Conservation (phyloP, 2,329 filamentous ascomycete species). For the Ceratocystis papillata region DNA sequence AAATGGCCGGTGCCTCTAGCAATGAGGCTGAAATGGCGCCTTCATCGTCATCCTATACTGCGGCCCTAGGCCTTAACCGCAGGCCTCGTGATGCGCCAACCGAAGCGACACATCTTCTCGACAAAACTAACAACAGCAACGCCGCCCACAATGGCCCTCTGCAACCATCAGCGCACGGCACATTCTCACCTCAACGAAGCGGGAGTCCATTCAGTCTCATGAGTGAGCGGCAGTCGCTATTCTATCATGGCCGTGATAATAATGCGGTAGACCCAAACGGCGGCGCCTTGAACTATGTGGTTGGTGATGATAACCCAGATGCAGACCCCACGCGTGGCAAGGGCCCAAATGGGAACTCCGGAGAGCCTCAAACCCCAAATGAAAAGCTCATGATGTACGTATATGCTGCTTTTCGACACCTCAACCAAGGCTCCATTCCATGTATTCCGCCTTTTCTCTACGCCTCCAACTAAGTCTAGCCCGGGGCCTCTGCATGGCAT, state of each 20-base stretch:
- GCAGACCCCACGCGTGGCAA: not conserved
- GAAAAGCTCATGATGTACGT: constrained; percentile 20
- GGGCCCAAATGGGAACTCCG: not conserved
- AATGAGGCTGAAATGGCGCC: not conserved
- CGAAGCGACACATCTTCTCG: constrained; percentile 18
- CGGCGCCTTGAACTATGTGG: constrained; percentile 1
- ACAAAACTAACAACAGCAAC: not conserved
- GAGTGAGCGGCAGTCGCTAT: constrained; percentile 17
- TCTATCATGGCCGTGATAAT: constrained; percentile 12
- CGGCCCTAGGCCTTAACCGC: not conserved
- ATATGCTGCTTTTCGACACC: not conserved
- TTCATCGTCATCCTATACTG: not conserved
- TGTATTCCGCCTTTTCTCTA: not conserved
- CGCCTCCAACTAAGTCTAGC: not conserved
- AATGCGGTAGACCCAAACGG: not conserved
- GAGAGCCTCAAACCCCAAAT: constrained; percentile 9
- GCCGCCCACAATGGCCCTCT: not conserved
- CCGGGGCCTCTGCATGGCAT: no score
- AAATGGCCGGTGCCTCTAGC: not conserved
- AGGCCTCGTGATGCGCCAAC: not conserved
- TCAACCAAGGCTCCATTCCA: not conserved
- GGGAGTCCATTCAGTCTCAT: constrained; percentile 18
- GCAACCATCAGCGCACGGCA: not conserved
- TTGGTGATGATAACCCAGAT: not conserved
- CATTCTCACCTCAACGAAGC: constrained; percentile 3